Evolutionary conservation across 2,329 filamentous ascomycete genomes (phyloP), one percentile per base, ranked within the genome.

Genomic region (Aurifilum marmelostoma): DNA sequence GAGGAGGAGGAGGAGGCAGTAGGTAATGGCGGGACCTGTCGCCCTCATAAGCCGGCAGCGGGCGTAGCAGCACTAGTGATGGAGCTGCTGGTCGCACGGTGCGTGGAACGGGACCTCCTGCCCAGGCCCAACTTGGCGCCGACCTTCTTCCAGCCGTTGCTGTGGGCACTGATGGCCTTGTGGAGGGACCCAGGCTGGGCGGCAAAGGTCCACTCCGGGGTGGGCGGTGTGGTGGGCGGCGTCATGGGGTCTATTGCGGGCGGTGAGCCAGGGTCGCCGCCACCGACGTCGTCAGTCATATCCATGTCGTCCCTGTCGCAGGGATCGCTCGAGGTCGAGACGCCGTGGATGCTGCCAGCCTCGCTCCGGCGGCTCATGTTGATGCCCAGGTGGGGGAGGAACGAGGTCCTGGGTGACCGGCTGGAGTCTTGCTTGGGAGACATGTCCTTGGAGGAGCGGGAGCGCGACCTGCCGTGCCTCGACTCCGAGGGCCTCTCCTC

Each of bases 191-290:
- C 84, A 0, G 85, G 85, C 6, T 86, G 86, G 0, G 83, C 78
- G 71, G 80, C 80, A 72, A 87, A 85, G 3, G 79, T 77, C 80
- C 84, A 88, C 71, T 89, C 86, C 0, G 87, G 84, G 0, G 85
- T 87, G 0, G 91, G 91, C 43, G 92, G 90, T 3, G 89, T 92
- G 2, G 87, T 92, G 0, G 91, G 91, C 0, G 92, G 92, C 3
- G 92, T 94, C 83, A 93, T 89, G 3, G 85, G 90, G 75, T 91
- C 90, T 70, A 83, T 81, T 34, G 80, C 77, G 63, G 84, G 78
- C 43, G 87, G 82, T 65, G 88, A 89, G 68, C 83, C 84, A n/a
- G 85, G 43, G 21, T 47, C 84, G 67, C 85, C 86, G 69, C 86
- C 84, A 67, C 85, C 86, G 69, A 86, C 91, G 41, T 92, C 91